These are phyloP conservation scores for Rhizoclosmatium globosum DNA, from an alignment of 192 early-diverging fungal genomes.

Conservation along the genomic window DNA sequence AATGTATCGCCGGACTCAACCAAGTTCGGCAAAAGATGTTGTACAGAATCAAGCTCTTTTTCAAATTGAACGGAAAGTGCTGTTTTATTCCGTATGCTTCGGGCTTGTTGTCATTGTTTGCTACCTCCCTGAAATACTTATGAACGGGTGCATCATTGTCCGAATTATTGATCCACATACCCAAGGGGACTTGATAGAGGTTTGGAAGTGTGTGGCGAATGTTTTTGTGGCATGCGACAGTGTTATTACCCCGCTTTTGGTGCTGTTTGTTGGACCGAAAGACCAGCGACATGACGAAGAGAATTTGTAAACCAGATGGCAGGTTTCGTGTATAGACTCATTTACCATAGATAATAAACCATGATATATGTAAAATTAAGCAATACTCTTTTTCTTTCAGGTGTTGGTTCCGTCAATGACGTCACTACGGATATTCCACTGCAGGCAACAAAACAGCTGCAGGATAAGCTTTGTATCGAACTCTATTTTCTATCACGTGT, in stretches of 20 bases:
- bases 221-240: not conserved
- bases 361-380: too few species aligned
- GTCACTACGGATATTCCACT: too few species aligned
- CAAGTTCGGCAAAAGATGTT: too few species aligned
- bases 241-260: not conserved
- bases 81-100: not conserved
- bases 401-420: too few species aligned
- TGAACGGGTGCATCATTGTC: not conserved
- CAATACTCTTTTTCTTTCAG: too few species aligned
- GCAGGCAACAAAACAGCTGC: too few species aligned
- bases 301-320: too few species aligned
- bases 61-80: slow-evolving; percentile 7
- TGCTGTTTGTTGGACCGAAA: not conserved
- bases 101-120: not conserved
- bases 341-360: too few species aligned
- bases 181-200: not conserved
- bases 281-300: not conserved
- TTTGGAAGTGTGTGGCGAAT: not conserved
- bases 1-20: not conserved
- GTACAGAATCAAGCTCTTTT: not conserved
- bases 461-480: too few species aligned
- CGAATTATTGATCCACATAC: not conserved
- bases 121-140: not conserved
- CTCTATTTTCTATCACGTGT: too few species aligned
- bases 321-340: too few species aligned